Percentiles rank a stretch among this genome's conserved stretches.
Evolutionary conservation across 805 yeast species (phyloP).

Genomic region (Suhomyces sp.): DNA sequence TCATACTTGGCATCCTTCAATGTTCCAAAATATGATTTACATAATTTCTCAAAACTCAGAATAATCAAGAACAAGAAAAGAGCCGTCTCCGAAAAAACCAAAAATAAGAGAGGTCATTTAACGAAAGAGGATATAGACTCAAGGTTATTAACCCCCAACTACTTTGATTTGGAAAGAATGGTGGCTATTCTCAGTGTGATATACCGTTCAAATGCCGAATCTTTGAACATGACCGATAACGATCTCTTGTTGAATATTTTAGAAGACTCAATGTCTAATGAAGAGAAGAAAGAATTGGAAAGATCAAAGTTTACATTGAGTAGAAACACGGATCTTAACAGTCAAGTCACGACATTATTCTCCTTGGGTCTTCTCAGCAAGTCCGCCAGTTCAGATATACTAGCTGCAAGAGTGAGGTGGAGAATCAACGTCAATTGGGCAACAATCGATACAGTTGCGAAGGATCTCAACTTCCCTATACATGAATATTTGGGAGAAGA

Average conservation of each 20-base stretch:
- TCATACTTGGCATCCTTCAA: conserved; percentile 81
- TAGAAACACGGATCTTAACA: conserved; percentile 48
- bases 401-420: conserved; percentile 75
- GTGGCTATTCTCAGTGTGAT: conserved; percentile 78
- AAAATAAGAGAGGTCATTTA: conserved; percentile 17
- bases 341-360: conserved; percentile 58
- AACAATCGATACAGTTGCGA: conserved; percentile 57
- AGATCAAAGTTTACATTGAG: conserved; percentile 36
- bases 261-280: conserved; percentile 34
- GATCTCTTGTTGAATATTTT: conserved; percentile 21
- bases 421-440: conserved; percentile 73
- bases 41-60: conserved; percentile 62
- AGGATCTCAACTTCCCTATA: conserved; percentile 64
- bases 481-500: conserved; percentile 49
- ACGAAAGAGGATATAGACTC: conserved; percentile 52
- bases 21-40: conserved; percentile 66
- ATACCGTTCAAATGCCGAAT: conserved; percentile 41
- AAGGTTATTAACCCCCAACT: conserved; percentile 65
- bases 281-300: conserved; percentile 34
- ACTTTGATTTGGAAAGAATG: conserved; percentile 76
- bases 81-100: conserved; percentile 21
- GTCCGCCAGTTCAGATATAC: conserved; percentile 48
- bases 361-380: conserved; percentile 51
- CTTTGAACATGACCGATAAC: conserved; percentile 24
- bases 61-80: conserved; percentile 38